Base-by-base conservation (phyloP, 192 early-diverging fungal genomes). In the Spinellus fusiger region DNA sequence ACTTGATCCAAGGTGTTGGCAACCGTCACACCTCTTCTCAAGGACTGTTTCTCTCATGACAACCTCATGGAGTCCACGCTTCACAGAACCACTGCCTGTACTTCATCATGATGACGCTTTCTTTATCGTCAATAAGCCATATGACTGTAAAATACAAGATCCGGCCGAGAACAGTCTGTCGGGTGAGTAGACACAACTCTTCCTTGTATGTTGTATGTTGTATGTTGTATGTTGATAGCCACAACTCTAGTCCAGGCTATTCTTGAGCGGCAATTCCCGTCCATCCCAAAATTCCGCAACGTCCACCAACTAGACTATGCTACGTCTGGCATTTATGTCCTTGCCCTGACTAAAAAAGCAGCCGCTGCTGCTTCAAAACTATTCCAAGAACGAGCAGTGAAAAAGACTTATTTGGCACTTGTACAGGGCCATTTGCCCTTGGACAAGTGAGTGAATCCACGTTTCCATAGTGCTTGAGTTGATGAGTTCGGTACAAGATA, bases 221-320 rank as follows among this genome's bases (percentile, higher is more conserved):
- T 54, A 25, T 34, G 8, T 16, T 27, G n/a, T n/a, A n/a, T n/a
- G n/a, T n/a, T n/a, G n/a, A n/a, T n/a, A n/a, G n/a, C n/a, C n/a
- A n/a, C n/a, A n/a, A n/a, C n/a, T 0, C n/a, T 49, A 62, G 70
- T 68, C 9, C 23, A 59, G 35, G 65, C 56, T 4, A 23, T 64
- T 37, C 35, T 75, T 29, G 47, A 48, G 22, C 32, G 58, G 18
- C 70, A 72, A 22, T 47, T 56, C 33, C 66, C 70, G 37, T 27
- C 29, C 6, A 48, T 72, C 20, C 59, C 65, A 33, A 64, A 33
- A 28, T 61, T 76, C 22, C 54, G 62, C 7, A 73, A 76, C 46
- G 66, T 73, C 7, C 74, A 76, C 54, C 74, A 76, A 38, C 23
- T 76, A 12, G 74, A 76, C 50, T 72, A 71, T 49, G 65, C 74